phyloP scores from a whole-genome alignment of 768 basidiomycete species.

The Dentipellis fragilis region DNA sequence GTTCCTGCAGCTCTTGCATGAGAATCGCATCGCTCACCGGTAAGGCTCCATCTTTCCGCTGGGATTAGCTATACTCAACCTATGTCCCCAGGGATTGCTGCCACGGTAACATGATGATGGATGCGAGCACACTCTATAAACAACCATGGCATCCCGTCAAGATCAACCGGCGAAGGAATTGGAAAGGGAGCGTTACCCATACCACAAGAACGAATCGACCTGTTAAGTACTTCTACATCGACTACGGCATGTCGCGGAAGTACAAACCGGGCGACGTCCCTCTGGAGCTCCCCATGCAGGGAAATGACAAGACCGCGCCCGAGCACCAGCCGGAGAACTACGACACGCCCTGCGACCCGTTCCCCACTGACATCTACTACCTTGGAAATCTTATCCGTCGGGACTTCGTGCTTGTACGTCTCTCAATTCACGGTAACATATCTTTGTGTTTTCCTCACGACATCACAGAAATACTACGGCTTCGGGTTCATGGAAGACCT shows the following conservation, averaged over 20 bases:
- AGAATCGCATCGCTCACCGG: slow-evolving; percentile 15
- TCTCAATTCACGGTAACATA: background rate
- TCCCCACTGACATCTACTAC: slow-evolving; percentile 18
- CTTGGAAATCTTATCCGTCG: slow-evolving; percentile 15
- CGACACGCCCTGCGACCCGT: slow-evolving; percentile 12
- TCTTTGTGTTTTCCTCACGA: background rate
- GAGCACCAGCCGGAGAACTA: slow-evolving; percentile 10
- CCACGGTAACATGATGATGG: slow-evolving; percentile 8
- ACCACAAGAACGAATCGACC: slow-evolving; percentile 17
- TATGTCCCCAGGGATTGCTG: slow-evolving; percentile 9
- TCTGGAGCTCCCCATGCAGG: slow-evolving; percentile 12
- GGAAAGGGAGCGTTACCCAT: slow-evolving; percentile 7
- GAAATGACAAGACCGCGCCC: slow-evolving; percentile 18
- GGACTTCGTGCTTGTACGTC: slow-evolving; percentile 13
- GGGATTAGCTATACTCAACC: too few species aligned
- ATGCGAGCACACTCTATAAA: slow-evolving; percentile 6
- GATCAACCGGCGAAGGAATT: slow-evolving; percentile 1
- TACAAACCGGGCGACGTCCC: slow-evolving; percentile 11
- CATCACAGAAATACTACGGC: slow-evolving; percentile 2
- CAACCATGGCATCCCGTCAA: slow-evolving; percentile 6
- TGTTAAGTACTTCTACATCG: slow-evolving; percentile 20
- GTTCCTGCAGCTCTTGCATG: slow-evolving; percentile 18
- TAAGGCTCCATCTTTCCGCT: too few species aligned
- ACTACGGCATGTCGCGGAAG: slow-evolving; percentile 19
- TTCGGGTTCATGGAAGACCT: slow-evolving; percentile 9